Evolutionary conservation across 345 rosid genomes (phyloP).

Genomic region (Arabidopsis arenosa): DNA sequence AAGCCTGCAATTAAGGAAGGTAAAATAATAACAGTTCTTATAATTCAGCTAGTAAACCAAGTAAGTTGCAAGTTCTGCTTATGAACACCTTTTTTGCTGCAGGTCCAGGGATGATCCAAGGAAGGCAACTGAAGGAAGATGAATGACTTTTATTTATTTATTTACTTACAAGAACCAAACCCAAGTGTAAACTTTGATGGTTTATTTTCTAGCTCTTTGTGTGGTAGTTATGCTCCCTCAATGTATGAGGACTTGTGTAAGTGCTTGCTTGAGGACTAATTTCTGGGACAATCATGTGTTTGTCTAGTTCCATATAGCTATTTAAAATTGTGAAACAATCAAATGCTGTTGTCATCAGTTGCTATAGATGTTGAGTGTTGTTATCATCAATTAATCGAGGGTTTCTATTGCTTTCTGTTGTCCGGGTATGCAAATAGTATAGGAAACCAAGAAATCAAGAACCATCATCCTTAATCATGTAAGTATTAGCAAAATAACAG

Average conservation of each 20-base stretch:
- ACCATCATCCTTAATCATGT: conserved; percentile 14
- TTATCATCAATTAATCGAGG: background rate
- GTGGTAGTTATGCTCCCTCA: conserved; percentile 32
- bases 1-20: conserved; percentile 68
- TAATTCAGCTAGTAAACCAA: background rate
- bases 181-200: conserved; percentile 25
- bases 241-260: conserved; percentile 16
- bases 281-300: conserved; percentile 8
- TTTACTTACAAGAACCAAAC: conserved; percentile 29
- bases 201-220: conserved; percentile 27
- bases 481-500: conserved; percentile 31
- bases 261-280: conserved; percentile 34
- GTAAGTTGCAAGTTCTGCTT: conserved; percentile 4
- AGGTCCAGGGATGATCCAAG: conserved; percentile 26
- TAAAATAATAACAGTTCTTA: conserved; percentile 10
- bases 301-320: conserved; percentile 7
- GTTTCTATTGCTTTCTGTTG: background rate
- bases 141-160: conserved; percentile 23
- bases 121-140: conserved; percentile 15
- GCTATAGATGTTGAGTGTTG: background rate
- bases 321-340: background rate
- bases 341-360: conserved; percentile 2
- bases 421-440: background rate
- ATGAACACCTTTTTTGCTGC: conserved; percentile 27
- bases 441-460: conserved; percentile 19